phyloP scores from a whole-genome alignment of 352 stramenopile species.

The Paralagenidium karlingii region DNA sequence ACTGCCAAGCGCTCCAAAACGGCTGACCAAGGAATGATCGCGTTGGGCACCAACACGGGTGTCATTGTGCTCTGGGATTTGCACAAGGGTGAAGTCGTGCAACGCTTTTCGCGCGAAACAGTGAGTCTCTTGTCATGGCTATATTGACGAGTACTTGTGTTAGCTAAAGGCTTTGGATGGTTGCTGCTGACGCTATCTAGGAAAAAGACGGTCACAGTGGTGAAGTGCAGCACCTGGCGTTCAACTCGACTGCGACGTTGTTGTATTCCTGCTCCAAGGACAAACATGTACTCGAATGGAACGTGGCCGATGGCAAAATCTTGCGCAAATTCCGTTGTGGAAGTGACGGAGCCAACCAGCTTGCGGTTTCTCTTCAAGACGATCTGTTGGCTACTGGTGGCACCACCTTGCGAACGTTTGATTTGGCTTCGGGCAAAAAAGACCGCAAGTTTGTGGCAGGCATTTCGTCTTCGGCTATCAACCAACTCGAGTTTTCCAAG shows the following conservation, averaged over 20 bases:
- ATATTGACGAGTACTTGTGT: not conserved
- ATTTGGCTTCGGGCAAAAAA: slow-evolving; percentile 69
- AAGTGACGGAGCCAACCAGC: slow-evolving; percentile 37
- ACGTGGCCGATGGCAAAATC: slow-evolving; percentile 30
- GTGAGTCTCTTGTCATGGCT: not conserved
- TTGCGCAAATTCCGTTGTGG: slow-evolving; percentile 48
- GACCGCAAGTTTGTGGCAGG: slow-evolving; percentile 60
- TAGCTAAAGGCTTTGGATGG: not conserved
- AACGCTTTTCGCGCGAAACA: slow-evolving; percentile 34
- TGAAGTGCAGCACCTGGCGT: slow-evolving; percentile 48
- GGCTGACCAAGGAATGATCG: slow-evolving; percentile 30
- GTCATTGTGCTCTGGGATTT: slow-evolving; percentile 62
- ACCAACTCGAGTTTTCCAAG: slow-evolving; percentile 49
- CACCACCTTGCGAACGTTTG: slow-evolving; percentile 56
- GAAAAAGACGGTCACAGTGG: slow-evolving; percentile 24
- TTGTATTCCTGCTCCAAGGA: slow-evolving; percentile 60
- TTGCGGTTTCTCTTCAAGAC: slow-evolving; percentile 49
- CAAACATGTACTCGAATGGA: slow-evolving; percentile 75
- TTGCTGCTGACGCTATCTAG: no score
- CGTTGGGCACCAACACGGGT: slow-evolving; percentile 58
- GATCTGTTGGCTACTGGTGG: slow-evolving; percentile 52
- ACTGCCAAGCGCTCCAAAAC: slow-evolving; percentile 10
- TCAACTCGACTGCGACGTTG: slow-evolving; percentile 51
- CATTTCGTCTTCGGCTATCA: slow-evolving; percentile 56
- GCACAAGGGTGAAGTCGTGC: slow-evolving; percentile 43